Base-by-base conservation (phyloP, 2,329 filamentous ascomycete species). In the Cryphonectria japonica region DNA sequence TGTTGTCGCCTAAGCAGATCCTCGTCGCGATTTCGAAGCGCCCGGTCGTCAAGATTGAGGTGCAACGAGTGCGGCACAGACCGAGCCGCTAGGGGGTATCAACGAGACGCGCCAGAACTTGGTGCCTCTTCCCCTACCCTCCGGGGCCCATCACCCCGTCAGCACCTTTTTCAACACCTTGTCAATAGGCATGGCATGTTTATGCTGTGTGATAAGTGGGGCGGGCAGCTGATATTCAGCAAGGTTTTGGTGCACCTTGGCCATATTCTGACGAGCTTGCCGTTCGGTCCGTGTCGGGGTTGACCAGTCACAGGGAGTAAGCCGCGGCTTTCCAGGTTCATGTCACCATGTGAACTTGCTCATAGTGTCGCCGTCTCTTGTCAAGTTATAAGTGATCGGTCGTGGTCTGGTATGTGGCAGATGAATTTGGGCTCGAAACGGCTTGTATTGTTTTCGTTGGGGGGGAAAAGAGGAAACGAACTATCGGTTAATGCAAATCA, bases 121-220 rank as follows among this genome's bases (percentile, higher is more conserved):
- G 16, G 54, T 32, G 29, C 16, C 16, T 16, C 32, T n/a, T 19
- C 7, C 34, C 14, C 16, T 32, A 1, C 34, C 14, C 16, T 34
- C 37, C 37, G 37, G 37, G 9, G 19, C 26, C 13, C 29, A 9
- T 59, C 54, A 9, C 26, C 22, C 39, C 41, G 59, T 39, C 32
- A 62, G 46, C 46, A 50, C 46, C 46, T 50, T 50, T 50, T 50
- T 50, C 19, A 19, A 19, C 54, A 41, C 26, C 62, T 43, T 46
- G 41, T 46, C 41, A 64, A 41, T 14, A 64, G 14, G 26, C 62
- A 19, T 64, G 62, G 37, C 39, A 59, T 19, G 37, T 64, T 46
- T 13, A 46, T 46, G 62, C 62, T 64, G 62, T 64, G 41, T 46
- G 37, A 64, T 26, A 64, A 64, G 41, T 64, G 62, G 62, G 26